phyloP scores from a whole-genome alignment of 1,284 basidiomycete species.

The Leucocoprinus gongylophorus region DNA sequence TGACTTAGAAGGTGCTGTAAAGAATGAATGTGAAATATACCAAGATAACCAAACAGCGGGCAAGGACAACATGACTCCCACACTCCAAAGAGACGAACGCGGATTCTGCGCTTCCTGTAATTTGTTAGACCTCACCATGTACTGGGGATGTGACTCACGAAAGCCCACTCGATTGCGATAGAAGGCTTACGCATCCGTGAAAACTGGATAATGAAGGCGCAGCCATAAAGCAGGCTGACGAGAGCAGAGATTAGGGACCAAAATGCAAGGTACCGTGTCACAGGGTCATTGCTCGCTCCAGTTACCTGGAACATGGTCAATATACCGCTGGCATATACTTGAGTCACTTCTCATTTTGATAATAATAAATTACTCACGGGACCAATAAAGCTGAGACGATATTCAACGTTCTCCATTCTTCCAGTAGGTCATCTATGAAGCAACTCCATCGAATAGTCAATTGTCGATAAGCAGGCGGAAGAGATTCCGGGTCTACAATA shows the following conservation, averaged over 20 bases:
- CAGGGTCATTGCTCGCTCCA: conserved; percentile 44
- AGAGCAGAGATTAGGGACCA: conserved; percentile 57
- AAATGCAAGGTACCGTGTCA: conserved; percentile 54
- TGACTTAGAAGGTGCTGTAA: not conserved
- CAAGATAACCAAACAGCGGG: conserved; percentile 26
- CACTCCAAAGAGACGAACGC: conserved; percentile 45
- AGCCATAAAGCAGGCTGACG: conserved; percentile 62
- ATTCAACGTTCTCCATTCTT: conserved; percentile 43
- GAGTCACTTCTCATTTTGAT: not conserved
- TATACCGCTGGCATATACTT: conserved; percentile 43
- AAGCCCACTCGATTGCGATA: conserved; percentile 63
- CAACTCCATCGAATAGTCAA: conserved; percentile 33
- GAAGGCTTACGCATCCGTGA: conserved; percentile 63
- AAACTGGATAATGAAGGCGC: conserved; percentile 67
- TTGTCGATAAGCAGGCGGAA: conserved; percentile 12
- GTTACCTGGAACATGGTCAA: conserved; percentile 59
- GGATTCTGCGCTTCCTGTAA: conserved; percentile 46
- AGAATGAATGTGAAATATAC: not conserved
- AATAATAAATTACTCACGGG: conserved; percentile 24
- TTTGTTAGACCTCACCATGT: not conserved
- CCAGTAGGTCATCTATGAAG: conserved; percentile 37
- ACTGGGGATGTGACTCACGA: conserved; percentile 33
- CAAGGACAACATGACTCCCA: conserved; percentile 62
- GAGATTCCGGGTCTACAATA: not conserved
- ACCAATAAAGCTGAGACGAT: conserved; percentile 37